These are phyloP conservation scores for Aspergillus carlsbadensis DNA, from an alignment of 495 filamentous ascomycete species.

Conservation along the genomic window DNA sequence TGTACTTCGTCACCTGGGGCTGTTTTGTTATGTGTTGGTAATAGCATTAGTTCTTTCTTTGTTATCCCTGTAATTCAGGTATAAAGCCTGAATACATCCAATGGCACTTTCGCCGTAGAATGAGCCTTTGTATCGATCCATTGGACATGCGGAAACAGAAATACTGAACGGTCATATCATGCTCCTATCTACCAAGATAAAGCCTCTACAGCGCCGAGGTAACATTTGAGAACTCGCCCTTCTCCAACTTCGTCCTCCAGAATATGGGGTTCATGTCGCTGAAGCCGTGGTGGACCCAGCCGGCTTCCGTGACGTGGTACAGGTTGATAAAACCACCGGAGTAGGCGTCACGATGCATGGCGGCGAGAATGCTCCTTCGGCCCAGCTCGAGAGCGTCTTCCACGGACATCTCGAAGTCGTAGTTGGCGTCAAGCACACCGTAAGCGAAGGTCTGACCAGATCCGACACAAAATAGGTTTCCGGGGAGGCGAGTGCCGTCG, in stretches of 20 bases:
- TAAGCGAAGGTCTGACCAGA: conserved; percentile 98
- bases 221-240: conserved; percentile 97
- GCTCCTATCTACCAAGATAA: conserved; percentile 12
- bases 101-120: too few species aligned
- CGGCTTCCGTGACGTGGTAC: conserved; percentile 97
- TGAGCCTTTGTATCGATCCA: background rate
- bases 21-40: conserved; percentile 15
- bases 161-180: conserved; percentile 14
- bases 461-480: conserved; percentile 97
- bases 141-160: conserved; percentile 11
- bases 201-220: conserved; percentile 64
- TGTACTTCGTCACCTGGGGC: background rate
- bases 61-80: conserved; percentile 22
- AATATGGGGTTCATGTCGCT: conserved; percentile 93
- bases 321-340: conserved; percentile 98
- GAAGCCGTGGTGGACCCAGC: conserved; percentile 98
- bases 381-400: conserved; percentile 90
- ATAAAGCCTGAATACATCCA: too few species aligned
- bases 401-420: conserved; percentile 79
- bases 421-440: conserved; percentile 94
- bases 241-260: conserved; percentile 98
- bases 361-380: conserved; percentile 88
- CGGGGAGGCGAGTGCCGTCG: conserved; percentile 88
- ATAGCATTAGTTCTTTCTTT: conserved; percentile 18
- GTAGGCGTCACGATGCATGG: conserved; percentile 95